Evolutionary conservation across 371 early-diverging fungal genomes (phyloP).

Genomic region (Syncephalis plumigaleata): DNA sequence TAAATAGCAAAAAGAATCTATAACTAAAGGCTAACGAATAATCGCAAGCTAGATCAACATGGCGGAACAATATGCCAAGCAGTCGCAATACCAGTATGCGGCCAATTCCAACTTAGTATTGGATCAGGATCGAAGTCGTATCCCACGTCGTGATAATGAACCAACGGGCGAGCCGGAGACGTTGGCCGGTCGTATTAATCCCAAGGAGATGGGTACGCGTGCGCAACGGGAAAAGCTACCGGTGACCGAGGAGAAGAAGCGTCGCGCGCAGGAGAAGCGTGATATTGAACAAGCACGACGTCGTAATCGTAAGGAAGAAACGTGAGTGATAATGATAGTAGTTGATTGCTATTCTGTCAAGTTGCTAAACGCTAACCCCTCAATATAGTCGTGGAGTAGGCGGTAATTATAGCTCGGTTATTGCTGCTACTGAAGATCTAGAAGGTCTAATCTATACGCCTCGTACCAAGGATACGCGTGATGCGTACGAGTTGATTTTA

Average conservation of each 20-base stretch:
- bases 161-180: slow-evolving; percentile 93
- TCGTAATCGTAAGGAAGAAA: slow-evolving; percentile 34
- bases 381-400: slow-evolving; percentile 17
- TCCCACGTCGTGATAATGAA: slow-evolving; percentile 78
- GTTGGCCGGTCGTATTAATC: slow-evolving; percentile 69
- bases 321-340: slow-evolving; percentile 5
- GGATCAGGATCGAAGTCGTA: slow-evolving; percentile 64
- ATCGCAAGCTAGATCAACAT: no score
- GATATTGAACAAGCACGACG: slow-evolving; percentile 28
- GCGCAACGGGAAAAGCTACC: slow-evolving; percentile 49
- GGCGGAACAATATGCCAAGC: slow-evolving; percentile 61
- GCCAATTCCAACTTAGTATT: slow-evolving; percentile 89
- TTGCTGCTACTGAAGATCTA: slow-evolving; percentile 82
- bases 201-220: slow-evolving; percentile 70
- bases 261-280: slow-evolving; percentile 24
- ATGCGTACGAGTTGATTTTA: slow-evolving; percentile 75
- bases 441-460: slow-evolving; percentile 82
- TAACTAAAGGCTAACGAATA: no score
- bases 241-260: slow-evolving; percentile 45
- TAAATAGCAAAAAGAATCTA: no score
- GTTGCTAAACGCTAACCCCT: not conserved
- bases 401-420: slow-evolving; percentile 62
- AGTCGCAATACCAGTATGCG: slow-evolving; percentile 75
- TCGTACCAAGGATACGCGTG: slow-evolving; percentile 83
- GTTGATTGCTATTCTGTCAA: not conserved